Base-by-base conservation (phyloP, 805 yeast species). In the Starmerella powellii region DNA sequence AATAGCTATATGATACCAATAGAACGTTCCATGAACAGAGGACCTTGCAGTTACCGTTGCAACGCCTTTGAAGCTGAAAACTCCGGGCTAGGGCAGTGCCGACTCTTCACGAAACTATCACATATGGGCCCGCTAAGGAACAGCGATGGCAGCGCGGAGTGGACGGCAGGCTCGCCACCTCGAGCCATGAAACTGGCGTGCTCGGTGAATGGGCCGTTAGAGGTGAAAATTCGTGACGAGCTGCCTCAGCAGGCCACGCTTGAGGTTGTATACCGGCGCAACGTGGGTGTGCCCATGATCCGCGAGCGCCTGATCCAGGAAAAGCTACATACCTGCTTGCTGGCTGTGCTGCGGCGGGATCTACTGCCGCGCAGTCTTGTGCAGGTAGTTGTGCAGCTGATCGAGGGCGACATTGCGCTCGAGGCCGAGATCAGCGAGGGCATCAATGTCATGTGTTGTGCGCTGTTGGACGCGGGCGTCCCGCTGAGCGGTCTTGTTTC, bases 131-230 rank as follows among this genome's bases (percentile, higher is more conserved):
- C 50, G n/a, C 29, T 84, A 37, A 62, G 64, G 41, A 71, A 75
- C 48, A 88, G 79, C 2, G 95, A 85, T 58, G 96, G 96, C 1
- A 82, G 94, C 1, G 77, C 88, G 1, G 71, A 71, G 19, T 65
- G 77, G 43, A 57, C n/a, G 10, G 26, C 34, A 6, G 44, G 62
- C 57, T 63, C n/a, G 74, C 71, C 40, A 6, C 41, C 40, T 8
- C 42, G 32, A 26, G 35, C 37, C 4, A 36, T 48, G 5, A 18
- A 42, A 23, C 27, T 49, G 3, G 62, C 87, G 2, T 74, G 79
- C 33, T 76, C 95, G 0, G 87, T 88, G 1, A 72, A 87, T 1
- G 98, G 98, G 0, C 98, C 98, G 0, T 71, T 88, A 24, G 96
- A 88, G 55, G 78, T 84, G 10, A 80, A 78, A 57, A 62, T 74